These are phyloP conservation scores for Globisporangium alternatum DNA, from an alignment of 352 stramenopile genomes.

Conservation along the genomic window DNA sequence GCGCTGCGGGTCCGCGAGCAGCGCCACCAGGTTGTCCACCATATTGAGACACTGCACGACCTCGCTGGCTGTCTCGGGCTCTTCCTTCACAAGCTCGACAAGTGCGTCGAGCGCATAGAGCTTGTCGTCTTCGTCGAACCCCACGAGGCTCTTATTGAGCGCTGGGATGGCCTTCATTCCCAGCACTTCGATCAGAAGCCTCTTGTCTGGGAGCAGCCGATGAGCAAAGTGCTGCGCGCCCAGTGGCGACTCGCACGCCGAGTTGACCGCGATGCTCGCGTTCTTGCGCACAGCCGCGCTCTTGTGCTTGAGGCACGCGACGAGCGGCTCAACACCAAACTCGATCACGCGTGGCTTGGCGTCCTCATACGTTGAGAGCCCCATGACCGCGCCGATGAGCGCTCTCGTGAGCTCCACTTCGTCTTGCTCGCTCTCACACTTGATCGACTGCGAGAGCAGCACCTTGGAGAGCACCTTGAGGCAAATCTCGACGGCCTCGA, in stretches of 20 bases:
- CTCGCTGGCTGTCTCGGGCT: slow-evolving; percentile 26
- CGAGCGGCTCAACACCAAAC: slow-evolving; percentile 64
- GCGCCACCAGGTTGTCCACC: slow-evolving; percentile 38
- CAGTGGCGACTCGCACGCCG: slow-evolving; percentile 51
- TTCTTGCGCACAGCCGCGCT: slow-evolving; percentile 41
- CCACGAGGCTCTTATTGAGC: slow-evolving; percentile 37
- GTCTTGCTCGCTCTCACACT: slow-evolving; percentile 32
- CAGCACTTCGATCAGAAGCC: slow-evolving; percentile 53
- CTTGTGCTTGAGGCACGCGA: slow-evolving; percentile 50
- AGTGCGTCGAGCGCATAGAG: slow-evolving; percentile 39
- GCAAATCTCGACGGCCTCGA: slow-evolving; percentile 49
- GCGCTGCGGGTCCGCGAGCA: slow-evolving; percentile 22
- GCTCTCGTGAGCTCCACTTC: slow-evolving; percentile 52
- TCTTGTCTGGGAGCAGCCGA: slow-evolving; percentile 32
- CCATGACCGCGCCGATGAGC: slow-evolving; percentile 58
- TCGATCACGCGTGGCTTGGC: slow-evolving; percentile 69
- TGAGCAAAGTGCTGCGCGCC: slow-evolving; percentile 42
- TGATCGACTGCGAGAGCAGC: slow-evolving; percentile 42
- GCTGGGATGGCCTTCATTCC: slow-evolving; percentile 44
- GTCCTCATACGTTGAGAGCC: slow-evolving; percentile 59
- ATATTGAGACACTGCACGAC: slow-evolving; percentile 55
- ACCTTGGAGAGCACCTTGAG: slow-evolving; percentile 51
- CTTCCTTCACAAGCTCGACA: slow-evolving; percentile 24
- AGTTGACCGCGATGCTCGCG: slow-evolving; percentile 58
- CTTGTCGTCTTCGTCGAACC: slow-evolving; percentile 44